Evolutionary conservation across 225 moss, liverwort and hornwort genomes (phyloP), one percentile per base, ranked within the genome.

Genomic region (Climacium dendroides): DNA sequence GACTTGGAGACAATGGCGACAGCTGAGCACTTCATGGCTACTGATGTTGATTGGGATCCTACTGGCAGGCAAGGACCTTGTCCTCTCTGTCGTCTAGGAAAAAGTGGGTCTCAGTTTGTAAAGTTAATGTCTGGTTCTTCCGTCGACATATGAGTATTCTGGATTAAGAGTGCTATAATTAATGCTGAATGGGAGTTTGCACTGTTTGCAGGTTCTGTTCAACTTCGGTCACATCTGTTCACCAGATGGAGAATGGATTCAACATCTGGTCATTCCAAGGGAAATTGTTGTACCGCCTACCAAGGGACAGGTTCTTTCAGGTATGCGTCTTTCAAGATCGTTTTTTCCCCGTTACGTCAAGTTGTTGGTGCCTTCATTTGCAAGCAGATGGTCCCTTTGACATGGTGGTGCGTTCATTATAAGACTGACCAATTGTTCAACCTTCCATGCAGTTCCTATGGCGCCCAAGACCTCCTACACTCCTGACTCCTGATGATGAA

Each of bases 1-100:
- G 99, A 99, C 81, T 85, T 99, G 86, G 99, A 99, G 92, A 94
- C 97, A 43, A 99, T 99, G 99, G 97, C 99, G 66, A 99, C 95
- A 75, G 99, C 91, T n/a, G 99, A 99, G 91, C 99, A 99, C 86
- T 99, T 99, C 88, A 97, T 99, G 99, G 99, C 99, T 67, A 99
- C 99, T 25, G 99, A 99, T 86, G 96, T 99, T 54, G 99, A 99
- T 83, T 99, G 99, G 99, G 99, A 99, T 88, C 99, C 99, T 86
- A 99, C 99, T 80, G 99, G 99, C 94, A 99, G 98, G 98, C 91
- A 90, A 89, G 90, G 74, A 58, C 34, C 45, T 58, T 55, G 34
- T 78, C 41, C 43, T 67, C 19, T 18, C 54, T 81, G 32, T 78
- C 9, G 16, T 52, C 30, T 34, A 37, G 43, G 60, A 83, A 59